phyloP scores from a whole-genome alignment of 2,329 filamentous ascomycete species.

The Diplodia mutila region DNA sequence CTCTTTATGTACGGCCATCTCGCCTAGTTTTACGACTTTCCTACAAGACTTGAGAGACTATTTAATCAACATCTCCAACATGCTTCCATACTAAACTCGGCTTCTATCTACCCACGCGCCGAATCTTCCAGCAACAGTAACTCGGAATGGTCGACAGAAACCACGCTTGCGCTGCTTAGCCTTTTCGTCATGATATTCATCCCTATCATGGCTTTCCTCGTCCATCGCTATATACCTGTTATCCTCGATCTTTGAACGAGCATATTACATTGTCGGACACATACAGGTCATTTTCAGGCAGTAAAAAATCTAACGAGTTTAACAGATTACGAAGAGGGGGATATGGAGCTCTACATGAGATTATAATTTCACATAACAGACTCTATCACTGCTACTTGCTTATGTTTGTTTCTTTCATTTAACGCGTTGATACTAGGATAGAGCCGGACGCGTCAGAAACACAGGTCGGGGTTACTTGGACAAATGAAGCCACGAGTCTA shows the following conservation, averaged over 20 bases:
- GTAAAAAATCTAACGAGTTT: not conserved
- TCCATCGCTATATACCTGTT: not conserved
- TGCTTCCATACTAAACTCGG: too few relatives aligned
- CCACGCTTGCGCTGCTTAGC: not conserved
- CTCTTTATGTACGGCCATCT: too few relatives aligned
- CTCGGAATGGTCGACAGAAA: not conserved
- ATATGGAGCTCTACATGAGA: not conserved
- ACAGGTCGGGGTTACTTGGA: too few relatives aligned
- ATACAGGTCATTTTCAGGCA: not conserved
- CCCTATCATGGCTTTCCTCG: not conserved
- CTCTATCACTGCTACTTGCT: too few relatives aligned
- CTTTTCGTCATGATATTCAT: not conserved
- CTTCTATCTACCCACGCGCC: not conserved
- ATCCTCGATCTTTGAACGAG: not conserved
- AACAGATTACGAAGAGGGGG: not conserved
- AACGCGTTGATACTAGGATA: too few relatives aligned
- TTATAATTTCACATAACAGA: not conserved
- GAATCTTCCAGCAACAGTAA: accelerated
- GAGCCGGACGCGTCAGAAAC: too few relatives aligned
- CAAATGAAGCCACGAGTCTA: too few relatives aligned
- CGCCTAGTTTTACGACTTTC: too few relatives aligned
- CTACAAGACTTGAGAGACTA: too few relatives aligned
- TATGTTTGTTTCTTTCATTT: too few relatives aligned
- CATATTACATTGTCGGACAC: not conserved
- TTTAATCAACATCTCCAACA: too few relatives aligned